Evolutionary conservation across 2,329 filamentous ascomycete species (phyloP).

Genomic region (Endothia cerciana): DNA sequence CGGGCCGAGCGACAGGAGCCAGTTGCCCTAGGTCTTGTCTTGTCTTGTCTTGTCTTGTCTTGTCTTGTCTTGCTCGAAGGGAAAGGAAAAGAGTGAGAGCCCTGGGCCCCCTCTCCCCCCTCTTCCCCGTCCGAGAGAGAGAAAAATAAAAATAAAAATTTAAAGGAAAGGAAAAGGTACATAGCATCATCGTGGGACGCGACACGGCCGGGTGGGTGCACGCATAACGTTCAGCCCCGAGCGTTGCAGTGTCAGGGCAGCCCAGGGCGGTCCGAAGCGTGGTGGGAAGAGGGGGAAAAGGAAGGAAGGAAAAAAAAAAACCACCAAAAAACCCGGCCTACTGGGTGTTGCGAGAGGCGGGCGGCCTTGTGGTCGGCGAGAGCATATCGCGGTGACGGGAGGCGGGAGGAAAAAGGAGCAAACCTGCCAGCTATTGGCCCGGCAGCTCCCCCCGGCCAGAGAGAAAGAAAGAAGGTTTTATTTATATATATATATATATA

Average conservation of each 20-base stretch:
- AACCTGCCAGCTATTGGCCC: not conserved
- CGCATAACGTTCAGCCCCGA: not conserved
- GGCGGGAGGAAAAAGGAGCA: too few relatives aligned
- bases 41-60: not conserved
- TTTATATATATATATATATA: too few relatives aligned
- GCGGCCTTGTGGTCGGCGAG: not conserved
- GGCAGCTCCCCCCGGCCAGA: not conserved
- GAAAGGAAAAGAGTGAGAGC: too few relatives aligned
- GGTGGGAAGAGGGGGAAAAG: too few relatives aligned
- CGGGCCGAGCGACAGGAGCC: slow-evolving; percentile 2
- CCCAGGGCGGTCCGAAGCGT: slow-evolving; percentile 12
- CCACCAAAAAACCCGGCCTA: too few relatives aligned
- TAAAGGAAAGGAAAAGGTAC: not conserved
- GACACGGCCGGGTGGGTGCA: not conserved
- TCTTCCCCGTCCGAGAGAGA: too few relatives aligned
- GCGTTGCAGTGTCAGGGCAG: slow-evolving; percentile 1
- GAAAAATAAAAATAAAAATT: not conserved
- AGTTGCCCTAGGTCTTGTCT: not conserved
- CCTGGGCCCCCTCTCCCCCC: too few relatives aligned
- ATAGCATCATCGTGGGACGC: not conserved
- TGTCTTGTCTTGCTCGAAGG: not conserved
- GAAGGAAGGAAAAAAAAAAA: too few relatives aligned
- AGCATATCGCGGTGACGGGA: too few relatives aligned
- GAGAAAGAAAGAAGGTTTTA: not conserved
- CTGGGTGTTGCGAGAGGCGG: too few relatives aligned